phyloP scores from a whole-genome alignment of 495 filamentous ascomycete genomes.

The Cudoniella acicularis region DNA sequence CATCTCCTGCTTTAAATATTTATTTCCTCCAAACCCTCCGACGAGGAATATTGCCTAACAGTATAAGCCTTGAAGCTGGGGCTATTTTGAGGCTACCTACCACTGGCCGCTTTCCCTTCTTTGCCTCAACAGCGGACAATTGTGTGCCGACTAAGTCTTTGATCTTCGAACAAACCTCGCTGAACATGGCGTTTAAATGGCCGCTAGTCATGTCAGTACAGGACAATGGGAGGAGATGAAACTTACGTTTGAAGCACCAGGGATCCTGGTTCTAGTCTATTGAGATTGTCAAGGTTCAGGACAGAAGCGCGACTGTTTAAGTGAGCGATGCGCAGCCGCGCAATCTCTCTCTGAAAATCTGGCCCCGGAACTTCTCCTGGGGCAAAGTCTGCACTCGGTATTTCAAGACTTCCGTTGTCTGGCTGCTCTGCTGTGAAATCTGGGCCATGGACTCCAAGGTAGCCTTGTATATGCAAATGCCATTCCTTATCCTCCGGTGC shows the following conservation, averaged over 20 bases:
- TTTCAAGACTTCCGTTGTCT: no score
- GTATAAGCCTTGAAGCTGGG: neutral
- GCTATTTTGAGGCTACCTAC: neutral
- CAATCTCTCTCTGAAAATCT: no score
- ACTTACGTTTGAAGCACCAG: no score
- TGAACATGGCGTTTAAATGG: conserved; percentile 1
- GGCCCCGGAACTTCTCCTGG: no score
- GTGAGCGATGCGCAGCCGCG: no score
- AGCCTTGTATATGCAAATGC: conserved; percentile 7
- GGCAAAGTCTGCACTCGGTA: no score
- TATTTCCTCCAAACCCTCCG: conserved; percentile 11
- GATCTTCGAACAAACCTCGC: neutral
- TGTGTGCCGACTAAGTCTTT: neutral
- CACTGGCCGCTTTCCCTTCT: neutral
- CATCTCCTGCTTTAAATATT: neutral
- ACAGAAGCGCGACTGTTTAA: no score
- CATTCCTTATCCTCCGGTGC: neutral
- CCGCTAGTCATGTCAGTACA: neutral
- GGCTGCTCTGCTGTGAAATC: no score
- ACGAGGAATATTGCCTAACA: conserved; percentile 5
- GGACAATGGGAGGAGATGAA: no score
- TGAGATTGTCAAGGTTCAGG: no score
- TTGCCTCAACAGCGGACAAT: neutral
- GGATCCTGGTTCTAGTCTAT: no score
- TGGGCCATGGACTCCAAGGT: neutral